Percentiles rank a stretch among this genome's conserved stretches.
phyloP scores from a whole-genome alignment of 2,329 filamentous ascomycete species.

The Aspergillus caelatus region DNA sequence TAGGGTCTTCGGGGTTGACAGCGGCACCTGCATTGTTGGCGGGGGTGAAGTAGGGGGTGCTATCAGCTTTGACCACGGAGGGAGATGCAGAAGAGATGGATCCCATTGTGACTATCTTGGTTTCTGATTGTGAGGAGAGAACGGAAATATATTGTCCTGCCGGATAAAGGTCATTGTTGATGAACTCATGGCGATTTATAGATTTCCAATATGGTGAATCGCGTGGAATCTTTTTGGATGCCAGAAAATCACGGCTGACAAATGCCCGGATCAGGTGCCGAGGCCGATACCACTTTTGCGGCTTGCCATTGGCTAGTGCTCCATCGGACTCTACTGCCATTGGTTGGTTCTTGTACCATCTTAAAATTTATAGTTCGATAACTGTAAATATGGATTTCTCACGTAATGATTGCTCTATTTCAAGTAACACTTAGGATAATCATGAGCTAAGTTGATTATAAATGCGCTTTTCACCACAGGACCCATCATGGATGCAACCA shows the following conservation, averaged over 20 bases:
- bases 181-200: background rate
- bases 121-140: background rate
- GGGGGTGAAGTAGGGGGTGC: conserved; percentile 41
- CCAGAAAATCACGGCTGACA: conserved; percentile 7
- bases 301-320: background rate
- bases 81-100: conserved; percentile 12
- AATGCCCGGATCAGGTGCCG: conserved; percentile 5
- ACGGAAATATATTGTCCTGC: background rate
- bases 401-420: background rate
- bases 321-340: background rate
- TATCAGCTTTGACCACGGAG: conserved; percentile 5
- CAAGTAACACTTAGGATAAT: background rate
- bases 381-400: background rate
- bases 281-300: background rate
- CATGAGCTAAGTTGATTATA: background rate
- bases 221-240: background rate
- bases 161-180: background rate
- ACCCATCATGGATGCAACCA: background rate
- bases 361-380: background rate
- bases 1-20: conserved; percentile 36
- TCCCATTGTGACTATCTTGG: conserved; percentile 12
- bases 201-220: background rate
- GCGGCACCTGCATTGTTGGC: conserved; percentile 41
- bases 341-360: background rate
- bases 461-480: background rate